Evolutionary conservation across 1,284 basidiomycete species (phyloP), one percentile per base, ranked within the genome.

Genomic region (Cryptococcus sp.): DNA sequence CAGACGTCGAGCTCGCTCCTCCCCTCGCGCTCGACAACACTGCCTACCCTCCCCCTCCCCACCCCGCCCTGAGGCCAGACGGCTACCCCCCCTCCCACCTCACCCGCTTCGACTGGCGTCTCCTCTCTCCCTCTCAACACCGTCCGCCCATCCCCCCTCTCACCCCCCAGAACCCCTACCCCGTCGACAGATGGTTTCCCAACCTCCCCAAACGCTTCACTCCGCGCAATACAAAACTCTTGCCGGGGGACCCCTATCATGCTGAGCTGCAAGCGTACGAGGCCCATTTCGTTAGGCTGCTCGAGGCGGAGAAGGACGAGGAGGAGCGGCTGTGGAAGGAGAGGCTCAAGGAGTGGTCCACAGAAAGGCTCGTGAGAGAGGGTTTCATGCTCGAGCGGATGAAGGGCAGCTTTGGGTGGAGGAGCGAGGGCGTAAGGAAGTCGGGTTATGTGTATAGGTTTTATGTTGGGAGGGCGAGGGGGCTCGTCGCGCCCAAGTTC

Each of bases 291-390:
- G 40, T 82, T 16, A 81, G 82, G 0, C 78, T 90, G 4, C 71
- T 91, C 2, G 73, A 79, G 16, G 80, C 82, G 3, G 89, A 91
- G 73, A 84, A 85, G 69, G 78, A 77, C 1, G 83, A 87, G 64
- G 83, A 83, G 40, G 83, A 86, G 62, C 78, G 60, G 8, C 52
- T 69, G 15, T 70, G 87, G 35, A 79, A 80, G 28, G 79, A 85
- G 57, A 82, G 89, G 37, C 78, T 91, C 15, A 77, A 82, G 0
- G 82, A 80, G 21, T 90, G 87, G 87, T 78, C 83, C 1, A 59
- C 85, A 4, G 77, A 81, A 24, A 80, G 82, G 42, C 77, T 91
- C 5, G 42, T 33, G 13, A 42, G 37, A 24, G 37, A 16, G 37
- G 42, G 38, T 11, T 50, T 38, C 20, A 37, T 24, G 36, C 33